Percentiles rank a stretch among this genome's conserved stretches.
These are phyloP conservation scores for Cutaneotrichosporon cutaneum DNA, from an alignment of 1,284 basidiomycete genomes.

Conservation along the genomic window DNA sequence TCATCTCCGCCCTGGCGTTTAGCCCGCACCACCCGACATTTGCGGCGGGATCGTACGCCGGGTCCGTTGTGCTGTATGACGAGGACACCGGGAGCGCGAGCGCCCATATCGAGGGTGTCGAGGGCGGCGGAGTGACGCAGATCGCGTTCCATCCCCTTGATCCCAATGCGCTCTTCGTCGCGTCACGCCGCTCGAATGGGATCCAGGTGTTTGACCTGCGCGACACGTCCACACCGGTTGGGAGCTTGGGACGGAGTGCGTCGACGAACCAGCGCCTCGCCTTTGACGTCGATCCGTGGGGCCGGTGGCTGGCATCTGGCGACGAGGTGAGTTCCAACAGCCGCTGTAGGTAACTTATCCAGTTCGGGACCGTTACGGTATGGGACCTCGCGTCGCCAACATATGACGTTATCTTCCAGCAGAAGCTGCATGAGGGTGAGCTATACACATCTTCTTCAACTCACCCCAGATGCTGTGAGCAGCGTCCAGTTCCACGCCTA, in stretches of 20 bases:
- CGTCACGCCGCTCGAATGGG: slow-evolving; percentile 65
- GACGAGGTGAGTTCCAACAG: slow-evolving; percentile 60
- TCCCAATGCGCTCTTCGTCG: slow-evolving; percentile 71
- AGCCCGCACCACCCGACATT: slow-evolving; percentile 66
- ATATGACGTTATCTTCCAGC: slow-evolving; percentile 20
- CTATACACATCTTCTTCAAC: background rate
- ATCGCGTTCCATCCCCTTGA: slow-evolving; percentile 72
- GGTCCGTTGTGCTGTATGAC: slow-evolving; percentile 72
- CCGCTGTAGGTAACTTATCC: background rate
- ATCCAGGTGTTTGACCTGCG: slow-evolving; percentile 78
- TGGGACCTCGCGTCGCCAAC: slow-evolving; percentile 39
- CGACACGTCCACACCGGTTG: slow-evolving; percentile 55
- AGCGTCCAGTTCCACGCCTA: slow-evolving; percentile 48
- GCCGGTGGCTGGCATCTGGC: slow-evolving; percentile 67
- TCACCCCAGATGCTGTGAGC: slow-evolving; percentile 40
- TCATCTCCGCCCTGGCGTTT: slow-evolving; percentile 78
- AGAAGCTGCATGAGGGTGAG: slow-evolving; percentile 26
- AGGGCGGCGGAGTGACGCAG: slow-evolving; percentile 69
- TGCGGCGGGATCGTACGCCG: slow-evolving; percentile 63
- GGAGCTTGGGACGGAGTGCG: slow-evolving; percentile 31
- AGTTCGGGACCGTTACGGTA: slow-evolving; percentile 40
- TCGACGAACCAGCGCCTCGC: slow-evolving; percentile 71
- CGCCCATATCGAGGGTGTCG: slow-evolving; percentile 64
- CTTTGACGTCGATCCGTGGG: slow-evolving; percentile 74
- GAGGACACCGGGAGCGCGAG: slow-evolving; percentile 61